Evolutionary conservation across 495 filamentous ascomycete genomes (phyloP), one percentile per base, ranked within the genome.

Genomic region (Clohesyomyces aquaticus): DNA sequence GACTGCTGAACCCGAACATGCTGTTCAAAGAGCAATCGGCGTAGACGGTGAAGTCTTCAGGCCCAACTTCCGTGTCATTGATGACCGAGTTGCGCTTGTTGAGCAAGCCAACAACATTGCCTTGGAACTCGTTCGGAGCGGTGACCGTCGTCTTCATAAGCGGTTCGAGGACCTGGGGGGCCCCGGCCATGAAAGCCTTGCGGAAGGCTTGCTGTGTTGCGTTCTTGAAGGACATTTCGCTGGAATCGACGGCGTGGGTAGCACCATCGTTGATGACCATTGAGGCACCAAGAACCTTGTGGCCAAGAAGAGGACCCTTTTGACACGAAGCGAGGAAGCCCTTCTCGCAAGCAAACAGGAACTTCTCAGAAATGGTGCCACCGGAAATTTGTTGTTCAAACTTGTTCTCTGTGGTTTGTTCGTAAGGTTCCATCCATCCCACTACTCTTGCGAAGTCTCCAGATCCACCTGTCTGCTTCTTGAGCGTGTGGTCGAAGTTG

Each of bases 71-170:
- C 29, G 92, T 96, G 69, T 99, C 95, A 71, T 90, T 90, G 67
- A 99, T 97, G 29, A 90, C 88, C 4, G 93, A 92, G 71, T 91
- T 92, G 63, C 95, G 88, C 85, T 98, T 98, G 79, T 98, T 99
- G 80, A 99, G 79, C 42, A 99, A 76, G 59, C 90, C 91, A 22
- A 98, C 90, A 45, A 98, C 87, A 74, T 91, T 93, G 69, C 95
- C 95, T 80, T 99, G 95, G 83, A 99, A 99, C 80, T 98, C 95
- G 70, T 88, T 89, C 4, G 95, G 95, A 3, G 95, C 93, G 25
- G 91, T 96, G 66, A 99, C 90, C 49, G 90, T 88, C 10, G 92
- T 96, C 82, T 96, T 98, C 95, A 99, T 99, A 58, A 99, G 77
- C 22, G 95, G 95, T 77, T 99, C 95, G 10, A 99, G 84, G 14